These are phyloP conservation scores for Drechslerella dactyloides DNA, from an alignment of 2,329 filamentous ascomycete genomes.

Conservation along the genomic window DNA sequence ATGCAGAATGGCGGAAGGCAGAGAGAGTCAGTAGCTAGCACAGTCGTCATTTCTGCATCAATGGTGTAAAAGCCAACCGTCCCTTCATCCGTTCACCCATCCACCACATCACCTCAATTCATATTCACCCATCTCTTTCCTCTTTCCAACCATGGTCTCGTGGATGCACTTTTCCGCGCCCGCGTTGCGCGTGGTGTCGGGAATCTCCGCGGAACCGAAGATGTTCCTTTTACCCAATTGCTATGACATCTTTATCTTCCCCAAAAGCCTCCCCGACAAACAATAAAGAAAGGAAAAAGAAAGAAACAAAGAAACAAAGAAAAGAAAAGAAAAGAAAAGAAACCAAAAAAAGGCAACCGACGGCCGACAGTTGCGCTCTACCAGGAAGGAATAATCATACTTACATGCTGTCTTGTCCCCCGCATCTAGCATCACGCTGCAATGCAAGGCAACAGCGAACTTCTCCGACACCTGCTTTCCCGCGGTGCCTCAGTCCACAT, in stretches of 20 bases:
- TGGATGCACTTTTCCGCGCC: no score
- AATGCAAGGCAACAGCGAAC: conserved; percentile 61
- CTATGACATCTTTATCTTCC: not conserved
- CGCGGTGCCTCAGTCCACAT: conserved; percentile 72
- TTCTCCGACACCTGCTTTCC: conserved; percentile 67
- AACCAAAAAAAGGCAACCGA: not conserved
- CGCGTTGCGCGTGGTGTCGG: not conserved
- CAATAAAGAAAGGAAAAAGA: no score
- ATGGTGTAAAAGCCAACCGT: conserved; percentile 22
- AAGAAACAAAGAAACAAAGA: no score
- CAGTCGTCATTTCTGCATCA: conserved; percentile 27
- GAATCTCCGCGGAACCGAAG: no score
- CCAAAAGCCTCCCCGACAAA: not conserved
- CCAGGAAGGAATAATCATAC: conserved; percentile 13
- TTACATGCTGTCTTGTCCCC: conserved; percentile 32
- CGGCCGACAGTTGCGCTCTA: not conserved
- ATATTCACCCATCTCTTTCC: no score
- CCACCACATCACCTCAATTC: no score
- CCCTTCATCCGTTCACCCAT: not conserved
- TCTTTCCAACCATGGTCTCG: no score
- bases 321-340: no score
- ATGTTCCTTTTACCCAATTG: not conserved
- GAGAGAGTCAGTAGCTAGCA: not conserved
- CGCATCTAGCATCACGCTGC: conserved; percentile 57
- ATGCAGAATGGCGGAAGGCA: not conserved